These are phyloP conservation scores for Erodium moschatum DNA, from an alignment of 441 rosid genomes.

Conservation along the genomic window DNA sequence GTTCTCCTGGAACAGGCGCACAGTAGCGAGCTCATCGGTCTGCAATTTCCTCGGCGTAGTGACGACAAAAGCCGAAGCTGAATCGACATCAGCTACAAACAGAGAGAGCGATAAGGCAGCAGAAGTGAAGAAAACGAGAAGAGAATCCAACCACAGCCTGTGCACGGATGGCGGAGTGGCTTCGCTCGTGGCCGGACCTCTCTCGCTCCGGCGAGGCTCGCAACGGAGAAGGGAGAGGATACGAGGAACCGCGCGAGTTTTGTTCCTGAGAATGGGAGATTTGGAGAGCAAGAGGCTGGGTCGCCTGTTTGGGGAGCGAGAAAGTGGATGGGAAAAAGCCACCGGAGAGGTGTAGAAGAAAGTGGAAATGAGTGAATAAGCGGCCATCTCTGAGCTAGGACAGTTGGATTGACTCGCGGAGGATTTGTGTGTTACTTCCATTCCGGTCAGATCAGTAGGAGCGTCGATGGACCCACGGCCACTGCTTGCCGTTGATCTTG, in stretches of 20 bases:
- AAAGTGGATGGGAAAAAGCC: not conserved
- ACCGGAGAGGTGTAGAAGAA: not conserved
- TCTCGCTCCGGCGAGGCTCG: not conserved
- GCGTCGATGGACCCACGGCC: not conserved
- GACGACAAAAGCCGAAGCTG: conserved; percentile 68
- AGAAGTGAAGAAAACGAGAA: conserved; percentile 61
- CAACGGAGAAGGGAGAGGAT: not conserved
- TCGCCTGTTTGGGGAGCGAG: not conserved
- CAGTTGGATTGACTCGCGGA: not conserved
- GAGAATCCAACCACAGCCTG: conserved; percentile 33
- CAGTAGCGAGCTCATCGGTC: conserved; percentile 85
- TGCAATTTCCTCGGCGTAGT: conserved; percentile 63
- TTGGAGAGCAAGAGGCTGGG: not conserved
- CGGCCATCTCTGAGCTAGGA: not conserved
- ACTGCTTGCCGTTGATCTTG: not conserved
- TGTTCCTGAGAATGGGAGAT: not conserved
- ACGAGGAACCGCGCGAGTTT: not conserved
- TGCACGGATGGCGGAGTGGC: not conserved
- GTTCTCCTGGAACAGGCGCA: conserved; percentile 80
- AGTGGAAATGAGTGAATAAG: conserved; percentile 7
- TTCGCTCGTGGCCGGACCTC: not conserved
- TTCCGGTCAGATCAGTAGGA: not conserved
- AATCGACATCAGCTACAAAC: conserved; percentile 42
- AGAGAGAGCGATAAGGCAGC: conserved; percentile 57
- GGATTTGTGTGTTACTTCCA: not conserved